A percentile compares a stretch with the other conserved stretches of the same genome.
Conservation (phyloP, 257 asterid species). For the Rehmannia glutinosa region DNA sequence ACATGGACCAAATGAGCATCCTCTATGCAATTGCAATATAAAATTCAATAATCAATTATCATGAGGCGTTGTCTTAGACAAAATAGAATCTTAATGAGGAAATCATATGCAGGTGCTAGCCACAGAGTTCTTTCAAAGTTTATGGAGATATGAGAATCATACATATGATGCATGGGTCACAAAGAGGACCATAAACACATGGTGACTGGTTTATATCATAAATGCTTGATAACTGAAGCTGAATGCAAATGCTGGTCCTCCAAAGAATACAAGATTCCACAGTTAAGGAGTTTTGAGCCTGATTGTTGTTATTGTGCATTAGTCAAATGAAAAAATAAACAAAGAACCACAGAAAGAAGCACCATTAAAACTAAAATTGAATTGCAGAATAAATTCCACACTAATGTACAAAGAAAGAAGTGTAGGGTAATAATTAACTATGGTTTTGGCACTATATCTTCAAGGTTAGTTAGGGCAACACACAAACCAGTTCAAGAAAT, state of each 20-base stretch:
- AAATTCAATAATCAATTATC: neutral
- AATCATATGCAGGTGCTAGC: neutral
- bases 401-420: no score
- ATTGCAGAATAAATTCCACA: neutral
- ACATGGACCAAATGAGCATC: conserved; percentile 1
- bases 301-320: neutral
- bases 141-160: no score
- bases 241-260: no score
- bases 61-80: neutral
- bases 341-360: neutral
- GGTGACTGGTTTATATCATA: neutral
- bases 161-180: neutral
- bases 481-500: neutral
- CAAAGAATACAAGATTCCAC: neutral
- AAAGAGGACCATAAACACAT: neutral
- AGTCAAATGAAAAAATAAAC: neutral
- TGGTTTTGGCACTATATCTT: neutral
- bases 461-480: neutral
- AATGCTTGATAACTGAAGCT: neutral
- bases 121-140: no score
- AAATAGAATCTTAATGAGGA: neutral
- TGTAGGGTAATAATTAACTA: no score
- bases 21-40: conserved; percentile 9
- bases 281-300: neutral
- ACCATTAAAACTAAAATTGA: no score